Evolutionary conservation across 2,329 filamentous ascomycete species (phyloP).

Genomic region (Lizonia empirigonia): DNA sequence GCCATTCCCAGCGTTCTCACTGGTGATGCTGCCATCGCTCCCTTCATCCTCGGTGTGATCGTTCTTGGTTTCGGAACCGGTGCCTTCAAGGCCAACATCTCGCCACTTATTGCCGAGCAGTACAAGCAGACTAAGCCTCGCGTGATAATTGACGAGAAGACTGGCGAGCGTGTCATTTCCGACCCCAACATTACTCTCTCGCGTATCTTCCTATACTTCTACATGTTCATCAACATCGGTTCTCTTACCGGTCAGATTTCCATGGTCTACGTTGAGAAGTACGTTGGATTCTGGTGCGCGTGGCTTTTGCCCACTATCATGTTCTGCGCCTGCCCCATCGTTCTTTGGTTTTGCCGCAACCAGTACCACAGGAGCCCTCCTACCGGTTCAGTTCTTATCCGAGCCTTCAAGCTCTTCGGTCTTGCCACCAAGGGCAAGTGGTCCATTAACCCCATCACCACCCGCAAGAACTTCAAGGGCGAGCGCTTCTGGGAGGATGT

Average conservation of each 20-base stretch:
- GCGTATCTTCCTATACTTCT: constrained; percentile 58
- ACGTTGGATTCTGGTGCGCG: constrained; percentile 76
- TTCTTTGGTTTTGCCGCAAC: constrained; percentile 65
- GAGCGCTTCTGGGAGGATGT: constrained; percentile 69
- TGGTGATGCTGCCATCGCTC: constrained; percentile 53
- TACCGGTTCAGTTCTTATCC: constrained; percentile 72
- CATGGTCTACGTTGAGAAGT: constrained; percentile 78
- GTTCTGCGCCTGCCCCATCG: constrained; percentile 66
- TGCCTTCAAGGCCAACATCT: constrained; percentile 56
- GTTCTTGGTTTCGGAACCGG: constrained; percentile 55
- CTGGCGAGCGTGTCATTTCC: constrained; percentile 71
- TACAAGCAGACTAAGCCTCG: constrained; percentile 64
- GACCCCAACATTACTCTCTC: constrained; percentile 72
- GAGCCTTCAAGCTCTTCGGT: constrained; percentile 66
- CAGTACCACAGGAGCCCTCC: constrained; percentile 69
- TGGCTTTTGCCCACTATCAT: constrained; percentile 70
- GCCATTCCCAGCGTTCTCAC: constrained; percentile 56
- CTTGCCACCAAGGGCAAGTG: constrained; percentile 68
- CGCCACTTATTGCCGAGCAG: constrained; percentile 73
- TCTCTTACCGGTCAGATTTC: constrained; percentile 69
- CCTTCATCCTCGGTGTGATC: constrained; percentile 58
- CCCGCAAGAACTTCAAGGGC: constrained; percentile 63
- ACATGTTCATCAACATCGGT: constrained; percentile 66
- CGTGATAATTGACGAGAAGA: constrained; percentile 58
- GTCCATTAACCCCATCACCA: constrained; percentile 65